Evolutionary conservation across 2,329 filamentous ascomycete genomes (phyloP).

Genomic region (Bisporella sp.): DNA sequence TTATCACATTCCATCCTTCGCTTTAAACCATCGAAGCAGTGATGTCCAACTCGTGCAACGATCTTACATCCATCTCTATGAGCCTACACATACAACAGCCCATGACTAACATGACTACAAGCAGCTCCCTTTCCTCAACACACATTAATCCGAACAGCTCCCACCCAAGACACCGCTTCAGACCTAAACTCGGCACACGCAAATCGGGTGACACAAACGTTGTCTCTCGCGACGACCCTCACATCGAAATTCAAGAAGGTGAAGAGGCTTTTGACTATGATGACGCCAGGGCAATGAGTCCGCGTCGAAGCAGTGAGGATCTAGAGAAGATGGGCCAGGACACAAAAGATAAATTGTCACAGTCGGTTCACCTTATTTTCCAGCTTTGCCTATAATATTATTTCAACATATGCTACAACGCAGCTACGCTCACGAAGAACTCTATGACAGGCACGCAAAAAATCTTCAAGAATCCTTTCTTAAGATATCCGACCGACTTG

Average conservation of each 20-base stretch:
- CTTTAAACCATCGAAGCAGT: no score
- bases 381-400: not conserved
- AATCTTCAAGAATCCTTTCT: conserved; percentile 81
- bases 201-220: conserved; percentile 79
- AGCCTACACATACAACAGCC: no score
- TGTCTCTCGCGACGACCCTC: conserved; percentile 66
- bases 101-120: not conserved
- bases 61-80: no score
- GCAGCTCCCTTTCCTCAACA: conserved; percentile 13
- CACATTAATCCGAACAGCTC: conserved; percentile 11
- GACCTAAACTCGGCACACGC: conserved; percentile 60
- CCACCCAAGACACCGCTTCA: no score
- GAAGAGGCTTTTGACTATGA: conserved; percentile 64
- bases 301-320: conserved; percentile 81
- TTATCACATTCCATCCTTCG: no score
- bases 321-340: conserved; percentile 80
- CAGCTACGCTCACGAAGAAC: no score
- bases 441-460: conserved; percentile 66
- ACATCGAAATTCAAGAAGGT: conserved; percentile 64
- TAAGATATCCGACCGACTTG: conserved; percentile 85
- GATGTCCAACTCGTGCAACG: no score
- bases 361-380: conserved; percentile 32
- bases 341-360: conserved; percentile 55
- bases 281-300: conserved; percentile 91
- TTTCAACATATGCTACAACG: not conserved